These are phyloP conservation scores for Cocos nucifera DNA, from an alignment of 176 grass and related monocot species.

Conservation along the genomic window DNA sequence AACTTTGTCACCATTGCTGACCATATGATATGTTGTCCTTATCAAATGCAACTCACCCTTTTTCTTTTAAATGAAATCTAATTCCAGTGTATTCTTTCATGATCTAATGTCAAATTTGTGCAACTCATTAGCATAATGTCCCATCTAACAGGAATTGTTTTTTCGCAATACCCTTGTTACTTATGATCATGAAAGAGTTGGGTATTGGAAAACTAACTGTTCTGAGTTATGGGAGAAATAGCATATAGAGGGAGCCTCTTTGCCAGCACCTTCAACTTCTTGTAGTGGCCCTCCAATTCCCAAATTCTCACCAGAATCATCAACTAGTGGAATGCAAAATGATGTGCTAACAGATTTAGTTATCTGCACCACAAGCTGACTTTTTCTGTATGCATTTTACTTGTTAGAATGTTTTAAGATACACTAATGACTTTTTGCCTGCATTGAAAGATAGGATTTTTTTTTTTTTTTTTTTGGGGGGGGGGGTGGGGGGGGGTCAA, in stretches of 20 bases:
- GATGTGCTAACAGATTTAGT: slow-evolving; percentile 6
- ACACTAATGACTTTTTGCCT: too few relatives aligned
- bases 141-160: slow-evolving; percentile 62
- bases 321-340: slow-evolving; percentile 65
- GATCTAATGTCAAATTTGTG: not conserved
- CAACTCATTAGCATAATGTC: slow-evolving; percentile 17
- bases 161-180: slow-evolving; percentile 79
- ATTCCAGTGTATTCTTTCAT: not conserved
- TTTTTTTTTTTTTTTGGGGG: too few relatives aligned
- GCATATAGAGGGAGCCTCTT: slow-evolving; percentile 40
- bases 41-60: too few relatives aligned
- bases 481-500: too few relatives aligned
- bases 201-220: slow-evolving; percentile 90
- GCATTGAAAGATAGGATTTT: too few relatives aligned
- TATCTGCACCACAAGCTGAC: too few relatives aligned
- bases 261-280: slow-evolving; percentile 38
- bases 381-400: too few relatives aligned
- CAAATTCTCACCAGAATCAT: slow-evolving; percentile 64
- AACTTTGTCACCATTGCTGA: too few relatives aligned
- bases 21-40: too few relatives aligned
- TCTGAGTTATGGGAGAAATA: slow-evolving; percentile 80
- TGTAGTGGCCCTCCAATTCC: slow-evolving; percentile 28
- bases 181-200: slow-evolving; percentile 84
- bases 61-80: too few relatives aligned
- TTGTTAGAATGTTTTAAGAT: too few relatives aligned